Conservation (phyloP, 345 rosid genomes). For the Geranium rotundifolium region DNA sequence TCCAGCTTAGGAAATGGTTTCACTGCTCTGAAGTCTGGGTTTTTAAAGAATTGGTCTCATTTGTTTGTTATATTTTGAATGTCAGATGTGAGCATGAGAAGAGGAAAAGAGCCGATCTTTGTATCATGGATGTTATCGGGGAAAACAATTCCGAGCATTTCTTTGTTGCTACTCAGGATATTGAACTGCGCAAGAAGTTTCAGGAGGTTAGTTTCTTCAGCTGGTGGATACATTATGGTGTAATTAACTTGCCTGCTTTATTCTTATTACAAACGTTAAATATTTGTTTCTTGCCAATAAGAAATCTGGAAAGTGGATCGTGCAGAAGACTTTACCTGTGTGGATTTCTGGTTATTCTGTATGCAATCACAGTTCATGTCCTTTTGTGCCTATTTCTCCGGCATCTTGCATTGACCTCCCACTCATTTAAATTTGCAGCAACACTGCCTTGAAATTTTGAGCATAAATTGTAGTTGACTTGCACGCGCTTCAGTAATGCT, state of each 20-base stretch:
- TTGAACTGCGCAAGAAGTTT: slow-evolving; percentile 52
- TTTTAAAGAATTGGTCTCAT: neutral
- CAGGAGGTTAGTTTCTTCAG: slow-evolving; percentile 33
- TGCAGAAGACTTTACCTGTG: neutral
- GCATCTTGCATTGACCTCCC: neutral
- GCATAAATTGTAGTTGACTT: neutral
- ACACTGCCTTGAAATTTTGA: neutral
- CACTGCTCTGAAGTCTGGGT: neutral
- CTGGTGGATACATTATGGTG: neutral
- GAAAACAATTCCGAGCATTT: slow-evolving; percentile 58
- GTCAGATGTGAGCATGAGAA: slow-evolving; percentile 74
- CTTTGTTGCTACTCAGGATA: slow-evolving; percentile 80
- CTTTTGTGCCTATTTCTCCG: neutral
- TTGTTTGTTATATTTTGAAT: neutral
- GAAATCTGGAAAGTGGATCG: neutral
- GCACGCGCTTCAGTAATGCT: neutral
- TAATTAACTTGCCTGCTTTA: neutral
- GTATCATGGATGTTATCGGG: slow-evolving; percentile 58
- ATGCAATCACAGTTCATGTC: neutral
- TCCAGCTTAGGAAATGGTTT: neutral
- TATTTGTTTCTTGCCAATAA: neutral
- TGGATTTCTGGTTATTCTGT: neutral
- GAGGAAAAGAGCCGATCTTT: slow-evolving; percentile 49
- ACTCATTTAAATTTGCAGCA: neutral
- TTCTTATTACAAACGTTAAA: neutral